phyloP scores from a whole-genome alignment of 495 filamentous ascomycete species.

The Neurospora sp. region DNA sequence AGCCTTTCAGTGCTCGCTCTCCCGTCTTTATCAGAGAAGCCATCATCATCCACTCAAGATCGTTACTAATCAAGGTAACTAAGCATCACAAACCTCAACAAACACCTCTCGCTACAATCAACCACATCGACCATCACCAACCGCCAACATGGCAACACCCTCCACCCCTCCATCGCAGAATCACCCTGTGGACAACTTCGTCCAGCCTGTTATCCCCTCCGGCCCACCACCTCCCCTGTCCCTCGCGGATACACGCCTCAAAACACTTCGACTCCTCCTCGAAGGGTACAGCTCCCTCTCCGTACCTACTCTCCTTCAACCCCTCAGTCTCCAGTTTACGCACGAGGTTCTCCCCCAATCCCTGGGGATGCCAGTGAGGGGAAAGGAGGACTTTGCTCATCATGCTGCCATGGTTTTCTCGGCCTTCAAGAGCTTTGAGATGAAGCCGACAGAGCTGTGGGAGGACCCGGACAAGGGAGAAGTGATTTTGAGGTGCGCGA shows the following conservation, averaged over 20 bases:
- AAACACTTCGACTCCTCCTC: conserved; percentile 22
- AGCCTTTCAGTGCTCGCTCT: background rate
- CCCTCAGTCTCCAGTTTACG: conserved; percentile 20
- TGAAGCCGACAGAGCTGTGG: conserved; percentile 25
- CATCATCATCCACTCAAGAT: background rate
- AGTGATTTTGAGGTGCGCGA: conserved; percentile 25
- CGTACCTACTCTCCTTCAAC: conserved; percentile 19
- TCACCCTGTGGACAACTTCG: background rate
- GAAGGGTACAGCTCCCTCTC: conserved; percentile 27
- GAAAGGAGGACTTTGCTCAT: conserved; percentile 20
- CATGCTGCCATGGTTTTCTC: conserved; percentile 27
- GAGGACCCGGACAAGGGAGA: conserved; percentile 20
- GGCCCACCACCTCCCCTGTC: background rate
- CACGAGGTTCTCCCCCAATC: conserved; percentile 29
- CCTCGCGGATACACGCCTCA: conserved; percentile 1
- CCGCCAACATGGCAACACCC: background rate
- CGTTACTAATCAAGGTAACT: rapidly evolving
- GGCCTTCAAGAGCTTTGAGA: conserved; percentile 28
- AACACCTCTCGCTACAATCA: background rate
- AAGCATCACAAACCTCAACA: background rate
- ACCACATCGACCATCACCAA: background rate
- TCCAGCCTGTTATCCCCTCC: background rate
- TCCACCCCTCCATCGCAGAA: background rate
- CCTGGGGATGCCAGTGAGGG: conserved; percentile 24
- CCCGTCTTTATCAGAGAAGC: background rate